phyloP scores from a whole-genome alignment of 768 basidiomycete genomes.

The Termitomyces sp. region DNA sequence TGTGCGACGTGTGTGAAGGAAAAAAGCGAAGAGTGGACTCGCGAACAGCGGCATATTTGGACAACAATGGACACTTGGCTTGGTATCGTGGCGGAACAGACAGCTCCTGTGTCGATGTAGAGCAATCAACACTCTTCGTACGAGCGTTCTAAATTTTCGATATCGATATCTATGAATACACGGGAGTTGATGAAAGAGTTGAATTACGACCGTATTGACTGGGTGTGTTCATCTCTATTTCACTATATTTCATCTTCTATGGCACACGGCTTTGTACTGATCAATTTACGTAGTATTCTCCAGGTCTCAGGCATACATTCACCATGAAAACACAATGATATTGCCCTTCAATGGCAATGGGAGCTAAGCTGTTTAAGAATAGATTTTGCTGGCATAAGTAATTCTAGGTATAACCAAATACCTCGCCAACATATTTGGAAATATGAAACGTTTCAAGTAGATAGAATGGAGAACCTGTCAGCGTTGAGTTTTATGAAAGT shows the following conservation, averaged over 20 bases:
- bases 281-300: neutral
- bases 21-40: conserved; percentile 63
- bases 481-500: too few species aligned
- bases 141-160: too few species aligned
- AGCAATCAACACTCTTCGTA: neutral
- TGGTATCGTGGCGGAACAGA: conserved; percentile 1
- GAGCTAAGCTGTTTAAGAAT: neutral
- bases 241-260: too few species aligned
- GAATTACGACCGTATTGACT: too few species aligned
- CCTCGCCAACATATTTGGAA: too few species aligned
- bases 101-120: neutral
- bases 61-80: conserved; percentile 57
- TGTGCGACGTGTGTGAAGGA: conserved; percentile 53
- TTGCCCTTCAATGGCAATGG: neutral
- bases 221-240: too few species aligned
- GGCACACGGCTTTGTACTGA: too few species aligned
- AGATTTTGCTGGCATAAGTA: too few species aligned
- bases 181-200: neutral
- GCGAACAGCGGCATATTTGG: conserved; percentile 59
- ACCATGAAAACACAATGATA: neutral
- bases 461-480: too few species aligned
- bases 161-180: neutral
- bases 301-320: neutral
- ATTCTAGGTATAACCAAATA: too few species aligned
- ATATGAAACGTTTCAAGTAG: too few species aligned